These are phyloP conservation scores for Globisporangium splendens DNA, from an alignment of 352 stramenopile species.

Conservation along the genomic window DNA sequence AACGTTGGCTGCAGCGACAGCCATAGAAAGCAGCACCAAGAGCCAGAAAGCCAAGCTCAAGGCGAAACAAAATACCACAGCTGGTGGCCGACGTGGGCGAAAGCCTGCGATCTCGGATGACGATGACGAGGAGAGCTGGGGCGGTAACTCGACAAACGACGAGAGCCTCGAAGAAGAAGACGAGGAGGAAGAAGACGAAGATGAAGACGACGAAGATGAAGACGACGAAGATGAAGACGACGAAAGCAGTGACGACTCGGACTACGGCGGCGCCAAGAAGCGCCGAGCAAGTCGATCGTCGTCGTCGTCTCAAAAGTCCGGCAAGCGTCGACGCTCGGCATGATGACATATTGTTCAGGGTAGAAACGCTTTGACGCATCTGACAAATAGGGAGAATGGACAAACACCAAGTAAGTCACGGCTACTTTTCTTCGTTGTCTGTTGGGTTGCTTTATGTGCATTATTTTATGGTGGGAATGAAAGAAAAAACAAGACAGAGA, in stretches of 20 bases:
- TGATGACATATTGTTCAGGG: background rate
- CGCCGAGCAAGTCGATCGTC: too few species aligned
- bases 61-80: background rate
- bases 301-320: too few species aligned
- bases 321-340: conserved; percentile 23
- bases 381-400: too few species aligned
- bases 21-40: conserved; percentile 9
- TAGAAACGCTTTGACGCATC: too few species aligned
- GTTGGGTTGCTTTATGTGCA: background rate
- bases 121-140: conserved; percentile 44
- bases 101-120: conserved; percentile 32
- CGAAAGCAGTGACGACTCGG: conserved; percentile 25
- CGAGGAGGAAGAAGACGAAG: conserved; percentile 48
- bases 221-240: conserved; percentile 34
- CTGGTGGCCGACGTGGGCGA: background rate
- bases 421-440: too few species aligned
- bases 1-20: background rate
- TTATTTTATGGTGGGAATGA: background rate
- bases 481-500: background rate
- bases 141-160: conserved; percentile 37
- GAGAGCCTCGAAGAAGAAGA: conserved; percentile 60
- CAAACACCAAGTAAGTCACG: too few species aligned
- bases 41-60: conserved; percentile 23
- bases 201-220: conserved; percentile 31
- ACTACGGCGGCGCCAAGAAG: conserved; percentile 32